Conservation (phyloP, 2,329 filamentous ascomycete genomes). For the Fusarium sp. region DNA sequence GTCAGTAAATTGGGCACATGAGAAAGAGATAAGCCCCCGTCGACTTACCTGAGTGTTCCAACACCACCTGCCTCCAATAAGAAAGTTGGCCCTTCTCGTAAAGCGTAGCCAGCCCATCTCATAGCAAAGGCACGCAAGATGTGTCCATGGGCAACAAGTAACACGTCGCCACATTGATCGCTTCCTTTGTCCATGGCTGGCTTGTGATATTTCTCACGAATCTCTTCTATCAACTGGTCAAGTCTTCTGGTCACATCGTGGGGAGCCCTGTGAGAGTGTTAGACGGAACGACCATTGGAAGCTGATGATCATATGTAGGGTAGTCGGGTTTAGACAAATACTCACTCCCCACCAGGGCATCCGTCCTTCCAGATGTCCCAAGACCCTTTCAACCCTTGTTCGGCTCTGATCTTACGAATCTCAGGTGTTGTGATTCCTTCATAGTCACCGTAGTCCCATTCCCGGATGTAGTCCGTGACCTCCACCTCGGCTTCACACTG, state of each 20-base stretch:
- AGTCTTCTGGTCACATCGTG: conserved; percentile 76
- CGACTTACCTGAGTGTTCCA: conserved; percentile 74
- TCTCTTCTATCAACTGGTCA: conserved; percentile 79
- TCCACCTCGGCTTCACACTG: conserved; percentile 69
- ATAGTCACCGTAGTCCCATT: conserved; percentile 91
- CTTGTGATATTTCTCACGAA: conserved; percentile 72
- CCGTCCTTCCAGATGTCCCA: conserved; percentile 95
- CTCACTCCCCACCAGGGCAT: conserved; percentile 84
- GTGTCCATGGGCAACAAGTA: conserved; percentile 88
- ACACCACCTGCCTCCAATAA: conserved; percentile 90
- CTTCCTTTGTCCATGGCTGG: conserved; percentile 66
- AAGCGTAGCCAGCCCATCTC: conserved; percentile 79
- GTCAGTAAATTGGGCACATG: conserved; percentile 4
- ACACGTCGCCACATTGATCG: conserved; percentile 49
- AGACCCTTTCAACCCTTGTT: conserved; percentile 63
- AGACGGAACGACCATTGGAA: not conserved
- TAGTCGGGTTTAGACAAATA: conserved; percentile 28
- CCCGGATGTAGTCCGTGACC: conserved; percentile 76
- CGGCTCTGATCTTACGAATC: conserved; percentile 67
- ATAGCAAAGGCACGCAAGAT: conserved; percentile 89
- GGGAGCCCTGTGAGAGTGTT: conserved; percentile 65
- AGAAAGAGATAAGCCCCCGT: not conserved
- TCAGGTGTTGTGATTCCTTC: conserved; percentile 80
- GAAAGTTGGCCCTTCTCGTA: conserved; percentile 80
- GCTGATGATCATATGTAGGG: not conserved